A percentile compares a stretch with the other conserved stretches of the same genome.
These are phyloP conservation scores for Fusarium sp. DNA, from an alignment of 2,329 filamentous ascomycete genomes.

Conservation along the genomic window DNA sequence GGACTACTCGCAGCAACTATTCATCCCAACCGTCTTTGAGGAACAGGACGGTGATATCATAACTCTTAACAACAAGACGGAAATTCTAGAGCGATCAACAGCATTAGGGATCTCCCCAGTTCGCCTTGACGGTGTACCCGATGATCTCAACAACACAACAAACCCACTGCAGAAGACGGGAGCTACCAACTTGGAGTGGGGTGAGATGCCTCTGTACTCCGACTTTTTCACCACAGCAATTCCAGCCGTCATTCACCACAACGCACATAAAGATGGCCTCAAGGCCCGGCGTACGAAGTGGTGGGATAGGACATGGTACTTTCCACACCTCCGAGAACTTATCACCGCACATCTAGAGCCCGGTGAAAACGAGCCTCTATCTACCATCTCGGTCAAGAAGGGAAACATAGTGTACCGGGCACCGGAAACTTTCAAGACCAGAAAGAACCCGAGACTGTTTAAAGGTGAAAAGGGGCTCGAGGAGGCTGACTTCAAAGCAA, in stretches of 20 bases:
- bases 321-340: slow-evolving; percentile 31
- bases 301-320: slow-evolving; percentile 45
- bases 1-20: slow-evolving; percentile 39
- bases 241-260: slow-evolving; percentile 42
- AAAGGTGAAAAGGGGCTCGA: neutral
- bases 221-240: slow-evolving; percentile 40
- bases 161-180: neutral
- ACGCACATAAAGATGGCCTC: slow-evolving; percentile 30
- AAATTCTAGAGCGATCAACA: slow-evolving; percentile 23
- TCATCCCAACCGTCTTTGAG: slow-evolving; percentile 39
- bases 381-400: neutral
- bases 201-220: slow-evolving; percentile 35
- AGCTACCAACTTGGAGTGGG: slow-evolving; percentile 26
- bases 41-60: slow-evolving; percentile 40
- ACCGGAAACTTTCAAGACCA: neutral
- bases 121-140: slow-evolving; percentile 18
- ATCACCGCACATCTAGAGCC: slow-evolving; percentile 11
- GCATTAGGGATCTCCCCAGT: slow-evolving; percentile 1
- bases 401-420: slow-evolving; percentile 26
- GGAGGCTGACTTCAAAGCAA: neutral
- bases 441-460: slow-evolving; percentile 28
- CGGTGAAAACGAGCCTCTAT: neutral
- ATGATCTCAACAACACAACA: slow-evolving; percentile 19
- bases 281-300: slow-evolving; percentile 32
- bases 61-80: slow-evolving; percentile 20